These are phyloP conservation scores for Danielia oregonensis DNA, from an alignment of 805 yeast genomes.

Conservation along the genomic window DNA sequence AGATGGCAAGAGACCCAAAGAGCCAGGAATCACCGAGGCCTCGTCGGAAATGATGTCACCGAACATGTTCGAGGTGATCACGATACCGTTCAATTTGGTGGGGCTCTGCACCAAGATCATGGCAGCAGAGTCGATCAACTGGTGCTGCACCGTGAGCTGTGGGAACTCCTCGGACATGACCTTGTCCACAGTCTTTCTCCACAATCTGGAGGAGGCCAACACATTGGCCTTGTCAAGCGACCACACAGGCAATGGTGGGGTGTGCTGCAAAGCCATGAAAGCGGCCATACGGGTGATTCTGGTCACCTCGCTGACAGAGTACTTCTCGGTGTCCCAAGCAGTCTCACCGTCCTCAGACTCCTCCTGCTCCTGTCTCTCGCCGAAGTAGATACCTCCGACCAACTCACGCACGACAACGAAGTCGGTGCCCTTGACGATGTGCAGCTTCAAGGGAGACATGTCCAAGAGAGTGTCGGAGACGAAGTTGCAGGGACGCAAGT, in stretches of 20 bases:
- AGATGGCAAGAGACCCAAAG: constrained; percentile 91
- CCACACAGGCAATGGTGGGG: constrained; percentile 95
- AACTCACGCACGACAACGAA: constrained; percentile 92
- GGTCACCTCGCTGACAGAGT: constrained; percentile 87
- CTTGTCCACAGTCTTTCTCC: constrained; percentile 91
- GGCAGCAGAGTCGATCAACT: constrained; percentile 97
- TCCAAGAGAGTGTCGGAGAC: constrained; percentile 79
- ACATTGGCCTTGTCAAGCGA: constrained; percentile 97
- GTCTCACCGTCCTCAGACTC: constrained; percentile 58
- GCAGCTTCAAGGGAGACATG: constrained; percentile 82
- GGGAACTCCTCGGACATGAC: constrained; percentile 90
- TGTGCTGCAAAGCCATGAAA: constrained; percentile 85
- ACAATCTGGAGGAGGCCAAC: constrained; percentile 89
- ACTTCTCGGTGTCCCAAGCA: constrained; percentile 93
- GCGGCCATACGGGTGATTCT: constrained; percentile 99
- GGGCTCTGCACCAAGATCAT: constrained; percentile 95
- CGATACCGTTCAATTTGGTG: constrained; percentile 84
- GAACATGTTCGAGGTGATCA: constrained; percentile 93
- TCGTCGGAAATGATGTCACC: constrained; percentile 98
- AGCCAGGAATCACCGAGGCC: constrained; percentile 97
- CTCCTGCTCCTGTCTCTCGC: constrained; percentile 90
- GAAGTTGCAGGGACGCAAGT: constrained; percentile 94
- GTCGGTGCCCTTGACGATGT: constrained; percentile 85
- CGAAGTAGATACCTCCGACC: constrained; percentile 97
- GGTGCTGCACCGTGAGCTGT: constrained; percentile 80